Evolutionary conservation across 129 eudicot genomes (phyloP).

Genomic region (Helianthus tuberosus): DNA sequence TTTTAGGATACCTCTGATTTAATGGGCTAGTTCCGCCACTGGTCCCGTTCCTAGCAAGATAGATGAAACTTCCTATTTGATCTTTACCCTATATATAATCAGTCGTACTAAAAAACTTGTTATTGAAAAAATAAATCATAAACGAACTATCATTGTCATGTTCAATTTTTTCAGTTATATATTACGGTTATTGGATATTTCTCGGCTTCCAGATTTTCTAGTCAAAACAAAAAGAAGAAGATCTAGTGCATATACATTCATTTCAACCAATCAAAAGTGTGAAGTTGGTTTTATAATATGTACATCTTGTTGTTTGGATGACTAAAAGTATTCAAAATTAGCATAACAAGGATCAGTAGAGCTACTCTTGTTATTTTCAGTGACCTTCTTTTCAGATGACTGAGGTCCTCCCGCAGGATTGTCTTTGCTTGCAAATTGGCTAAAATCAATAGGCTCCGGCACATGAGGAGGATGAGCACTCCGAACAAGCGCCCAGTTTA

Average conservation of each 20-base stretch:
- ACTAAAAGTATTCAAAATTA: conserved; percentile 31
- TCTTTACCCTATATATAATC: too few species aligned
- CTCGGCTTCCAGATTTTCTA: too few species aligned
- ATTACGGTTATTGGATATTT: too few species aligned
- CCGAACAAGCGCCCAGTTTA: conserved; percentile 23
- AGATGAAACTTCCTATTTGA: too few species aligned
- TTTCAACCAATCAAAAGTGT: neutral
- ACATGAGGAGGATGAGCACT: conserved; percentile 32
- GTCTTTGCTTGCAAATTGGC: conserved; percentile 20
- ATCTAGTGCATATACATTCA: neutral
- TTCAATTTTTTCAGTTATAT: too few species aligned
- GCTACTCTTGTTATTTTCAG: conserved; percentile 21
- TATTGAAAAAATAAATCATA: too few species aligned
- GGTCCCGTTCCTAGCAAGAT: too few species aligned
- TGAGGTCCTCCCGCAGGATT: conserved; percentile 6
- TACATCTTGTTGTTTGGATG: neutral
- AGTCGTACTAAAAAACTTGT: too few species aligned
- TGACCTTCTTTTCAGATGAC: conserved; percentile 5
- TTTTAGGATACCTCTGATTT: too few species aligned
- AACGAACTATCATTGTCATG: too few species aligned
- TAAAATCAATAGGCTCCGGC: conserved; percentile 19
- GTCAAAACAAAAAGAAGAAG: neutral
- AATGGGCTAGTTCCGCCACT: too few species aligned
- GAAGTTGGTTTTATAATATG: neutral
- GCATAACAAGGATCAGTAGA: conserved; percentile 27